Evolutionary conservation across 257 asterid species (phyloP), one percentile per base, ranked within the genome.

Genomic region (Osmanthus fragrans): DNA sequence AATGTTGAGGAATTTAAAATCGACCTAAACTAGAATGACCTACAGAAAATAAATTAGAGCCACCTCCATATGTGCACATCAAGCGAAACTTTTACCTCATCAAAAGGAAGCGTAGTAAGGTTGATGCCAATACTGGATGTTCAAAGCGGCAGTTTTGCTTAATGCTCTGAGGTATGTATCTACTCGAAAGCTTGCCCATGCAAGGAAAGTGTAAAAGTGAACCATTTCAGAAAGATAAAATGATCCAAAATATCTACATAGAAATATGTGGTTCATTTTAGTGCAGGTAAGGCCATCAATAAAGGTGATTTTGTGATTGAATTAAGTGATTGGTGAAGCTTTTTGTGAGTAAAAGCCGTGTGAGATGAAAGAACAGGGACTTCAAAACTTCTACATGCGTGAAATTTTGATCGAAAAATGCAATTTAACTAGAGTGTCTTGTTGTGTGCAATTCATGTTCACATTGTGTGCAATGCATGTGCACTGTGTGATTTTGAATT

Each of bases 121-220:
- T 36, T 36, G 9, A 36, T 36, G 10, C 10, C 6, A 36, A 36
- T 36, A 36, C 40, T 36, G 10, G 10, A 36, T 6, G 9, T 36
- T 1, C 9, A 88, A 66, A 80, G 65, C 85, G 91, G 97, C 92
- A 77, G 80, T 69, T 83, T 91, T 49, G 72, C 88, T 56, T 80
- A 85, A 29, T 94, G 99, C 80, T 86, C 86, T 33, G 91, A 81
- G 73, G 89, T 80, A 90, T 87, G 89, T 82, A 88, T 94, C 90
- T 94, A 97, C 89, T 91, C 97, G 56, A 94, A 90, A 88, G 92
- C 95, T 78, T 94, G 97, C 63, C 88, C 25, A 70, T 94, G 97
- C 89, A 90, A 64, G 91, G 79, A 79, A 81, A 75, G 71, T 92
- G 97, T 82, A 63, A 84, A 79, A 94, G 91, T 83, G 86, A 97